Percentiles rank a stretch among this genome's conserved stretches.
These are phyloP conservation scores for Volutella citrinella DNA, from an alignment of 2,329 filamentous ascomycete species.

Conservation along the genomic window DNA sequence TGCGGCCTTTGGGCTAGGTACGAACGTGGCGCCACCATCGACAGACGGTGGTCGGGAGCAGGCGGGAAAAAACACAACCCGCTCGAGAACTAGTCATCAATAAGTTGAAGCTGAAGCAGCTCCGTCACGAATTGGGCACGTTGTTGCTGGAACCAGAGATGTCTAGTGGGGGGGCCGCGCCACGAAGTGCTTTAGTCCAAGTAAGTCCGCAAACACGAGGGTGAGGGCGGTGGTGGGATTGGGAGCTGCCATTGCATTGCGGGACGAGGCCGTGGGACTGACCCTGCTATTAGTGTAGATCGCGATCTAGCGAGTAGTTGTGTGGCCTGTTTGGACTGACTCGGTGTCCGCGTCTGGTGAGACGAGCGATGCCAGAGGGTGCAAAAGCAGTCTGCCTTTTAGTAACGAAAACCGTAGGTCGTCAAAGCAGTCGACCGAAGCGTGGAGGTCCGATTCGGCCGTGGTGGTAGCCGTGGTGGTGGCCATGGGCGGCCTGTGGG, in stretches of 20 bases:
- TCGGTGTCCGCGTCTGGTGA: slow-evolving; percentile 20
- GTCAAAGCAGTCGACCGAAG: too few species aligned
- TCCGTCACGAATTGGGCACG: too few species aligned
- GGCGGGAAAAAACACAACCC: slow-evolving; percentile 14
- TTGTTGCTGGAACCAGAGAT: too few species aligned
- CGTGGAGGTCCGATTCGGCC: too few species aligned
- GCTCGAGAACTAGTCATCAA: slow-evolving; percentile 10
- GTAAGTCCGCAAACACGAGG: too few species aligned
- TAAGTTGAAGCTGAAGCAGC: too few species aligned
- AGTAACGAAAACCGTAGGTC: too few species aligned
- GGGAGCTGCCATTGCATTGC: slow-evolving; percentile 14
- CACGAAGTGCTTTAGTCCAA: too few species aligned
- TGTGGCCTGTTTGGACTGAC: slow-evolving; percentile 23
- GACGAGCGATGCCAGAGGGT: slow-evolving; percentile 15
- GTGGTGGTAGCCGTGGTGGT: too few species aligned
- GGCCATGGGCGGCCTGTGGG: too few species aligned
- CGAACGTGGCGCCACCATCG: slow-evolving; percentile 20
- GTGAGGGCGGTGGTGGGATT: slow-evolving; percentile 14
- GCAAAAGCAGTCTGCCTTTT: slow-evolving; percentile 15
- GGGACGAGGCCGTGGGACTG: slow-evolving; percentile 16
- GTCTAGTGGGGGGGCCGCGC: too few species aligned
- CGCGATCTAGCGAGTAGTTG: slow-evolving; percentile 22
- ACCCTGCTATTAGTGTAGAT: slow-evolving; percentile 26
- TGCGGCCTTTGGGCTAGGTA: slow-evolving; percentile 11
- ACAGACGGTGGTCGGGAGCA: slow-evolving; percentile 16